Conservation (phyloP, 2,329 filamentous ascomycete genomes). For the Fusarium chlamydosporum region DNA sequence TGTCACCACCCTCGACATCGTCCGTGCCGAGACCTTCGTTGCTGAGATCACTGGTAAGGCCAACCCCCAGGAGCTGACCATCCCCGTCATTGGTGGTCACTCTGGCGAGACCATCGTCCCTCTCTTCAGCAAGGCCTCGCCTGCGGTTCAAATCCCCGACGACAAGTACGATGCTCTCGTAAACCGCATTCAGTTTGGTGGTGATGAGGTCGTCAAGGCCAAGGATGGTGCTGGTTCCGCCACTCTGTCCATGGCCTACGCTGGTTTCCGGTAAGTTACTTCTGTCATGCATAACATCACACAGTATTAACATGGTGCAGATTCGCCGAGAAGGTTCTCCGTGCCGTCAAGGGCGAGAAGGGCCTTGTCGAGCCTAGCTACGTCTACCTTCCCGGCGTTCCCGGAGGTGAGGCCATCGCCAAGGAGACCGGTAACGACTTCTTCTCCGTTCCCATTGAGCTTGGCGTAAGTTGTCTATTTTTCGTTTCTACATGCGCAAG, state of each 20-base stretch:
- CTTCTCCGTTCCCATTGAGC: constrained; percentile 96
- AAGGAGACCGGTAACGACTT: constrained; percentile 90
- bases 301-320: constrained; percentile 59
- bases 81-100: constrained; percentile 97
- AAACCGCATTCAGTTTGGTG: constrained; percentile 97
- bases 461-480: constrained; percentile 78
- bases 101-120: constrained; percentile 98
- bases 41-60: constrained; percentile 85
- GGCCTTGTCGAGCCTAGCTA: constrained; percentile 95
- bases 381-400: constrained; percentile 92
- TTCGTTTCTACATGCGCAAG: constrained; percentile 18
- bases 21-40: constrained; percentile 97
- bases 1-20: constrained; percentile 98
- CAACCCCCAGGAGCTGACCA: constrained; percentile 84
- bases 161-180: constrained; percentile 93
- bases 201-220: constrained; percentile 96
- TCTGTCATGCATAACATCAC: not conserved
- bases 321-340: constrained; percentile 95
- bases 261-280: constrained; percentile 81
- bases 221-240: constrained; percentile 93
- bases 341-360: constrained; percentile 89
- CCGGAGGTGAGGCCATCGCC: constrained; percentile 86
- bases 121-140: constrained; percentile 92
- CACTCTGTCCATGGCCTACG: constrained; percentile 95
- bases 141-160: constrained; percentile 82